These are phyloP conservation scores for Phialophora verrucosa DNA, from an alignment of 2,329 filamentous ascomycete genomes.

Conservation along the genomic window DNA sequence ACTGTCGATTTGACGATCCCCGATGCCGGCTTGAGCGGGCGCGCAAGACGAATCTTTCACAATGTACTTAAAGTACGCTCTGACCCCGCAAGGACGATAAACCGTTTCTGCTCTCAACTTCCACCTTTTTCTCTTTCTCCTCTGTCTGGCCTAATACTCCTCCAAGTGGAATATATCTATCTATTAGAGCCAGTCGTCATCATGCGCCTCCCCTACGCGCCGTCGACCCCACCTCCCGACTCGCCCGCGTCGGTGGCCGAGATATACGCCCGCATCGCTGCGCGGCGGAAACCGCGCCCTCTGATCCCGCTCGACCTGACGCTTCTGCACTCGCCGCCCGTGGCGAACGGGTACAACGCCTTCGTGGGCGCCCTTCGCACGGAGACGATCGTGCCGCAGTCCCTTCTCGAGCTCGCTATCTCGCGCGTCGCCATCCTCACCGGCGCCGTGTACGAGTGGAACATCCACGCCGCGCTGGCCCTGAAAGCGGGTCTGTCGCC, in stretches of 20 bases:
- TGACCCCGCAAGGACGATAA: background rate
- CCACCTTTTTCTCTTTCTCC: background rate
- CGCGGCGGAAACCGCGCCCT: conserved; percentile 67
- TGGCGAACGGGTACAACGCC: conserved; percentile 73
- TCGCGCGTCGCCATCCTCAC: conserved; percentile 81
- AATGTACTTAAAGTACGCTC: background rate
- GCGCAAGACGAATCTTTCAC: background rate
- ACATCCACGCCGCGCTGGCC: conserved; percentile 73
- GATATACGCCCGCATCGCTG: conserved; percentile 66
- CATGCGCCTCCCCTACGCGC: conserved; percentile 49
- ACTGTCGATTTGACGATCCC: background rate
- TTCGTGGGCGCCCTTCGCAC: conserved; percentile 63
- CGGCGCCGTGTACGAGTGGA: conserved; percentile 83
- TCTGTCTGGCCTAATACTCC: background rate
- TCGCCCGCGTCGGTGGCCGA: conserved; percentile 43
- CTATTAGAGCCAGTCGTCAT: background rate
- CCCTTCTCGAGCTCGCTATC: conserved; percentile 76
- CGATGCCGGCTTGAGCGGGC: background rate
- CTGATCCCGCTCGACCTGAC: conserved; percentile 77
- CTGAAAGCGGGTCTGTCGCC: conserved; percentile 40
- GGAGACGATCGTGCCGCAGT: conserved; percentile 53
- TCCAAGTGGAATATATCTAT: background rate
- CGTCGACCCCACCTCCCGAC: conserved; percentile 38
- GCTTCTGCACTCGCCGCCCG: conserved; percentile 73
- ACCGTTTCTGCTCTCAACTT: background rate